Conservation (phyloP, 2,329 filamentous ascomycete species). For the Sporothrix variecibatus region DNA sequence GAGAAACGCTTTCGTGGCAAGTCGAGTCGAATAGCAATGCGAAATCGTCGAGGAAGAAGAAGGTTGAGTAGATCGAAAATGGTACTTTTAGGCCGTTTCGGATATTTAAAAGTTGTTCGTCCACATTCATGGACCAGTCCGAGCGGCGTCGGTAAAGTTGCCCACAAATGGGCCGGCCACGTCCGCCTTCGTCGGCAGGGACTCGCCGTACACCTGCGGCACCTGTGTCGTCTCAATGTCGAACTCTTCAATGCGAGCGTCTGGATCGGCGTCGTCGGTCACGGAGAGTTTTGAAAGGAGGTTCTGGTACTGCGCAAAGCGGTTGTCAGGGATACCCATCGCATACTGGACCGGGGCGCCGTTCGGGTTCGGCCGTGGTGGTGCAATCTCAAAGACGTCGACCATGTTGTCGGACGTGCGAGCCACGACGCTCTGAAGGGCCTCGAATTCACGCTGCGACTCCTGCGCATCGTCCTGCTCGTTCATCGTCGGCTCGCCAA, state of each 20-base stretch:
- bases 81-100: too few species aligned
- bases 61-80: not conserved
- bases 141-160: constrained; percentile 62
- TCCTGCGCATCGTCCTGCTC: constrained; percentile 62
- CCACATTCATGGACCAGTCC: constrained; percentile 48
- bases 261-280: constrained; percentile 47
- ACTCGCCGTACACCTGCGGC: constrained; percentile 41
- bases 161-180: constrained; percentile 54
- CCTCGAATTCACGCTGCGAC: constrained; percentile 64
- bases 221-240: not conserved
- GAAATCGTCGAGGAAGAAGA: not conserved
- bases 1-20: constrained; percentile 11
- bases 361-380: constrained; percentile 48
- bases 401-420: constrained; percentile 68
- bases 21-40: not conserved
- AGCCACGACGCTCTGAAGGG: constrained; percentile 63
- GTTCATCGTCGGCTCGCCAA: constrained; percentile 57
- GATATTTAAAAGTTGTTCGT: too few species aligned
- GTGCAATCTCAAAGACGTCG: constrained; percentile 66
- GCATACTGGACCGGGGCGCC: constrained; percentile 45
- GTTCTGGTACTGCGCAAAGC: constrained; percentile 60
- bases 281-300: constrained; percentile 61
- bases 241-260: constrained; percentile 51
- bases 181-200: constrained; percentile 43
- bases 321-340: constrained; percentile 57